Evolutionary conservation across 2,329 filamentous ascomycete species (phyloP), one percentile per base, ranked within the genome.

Genomic region (Fusarium sp.): DNA sequence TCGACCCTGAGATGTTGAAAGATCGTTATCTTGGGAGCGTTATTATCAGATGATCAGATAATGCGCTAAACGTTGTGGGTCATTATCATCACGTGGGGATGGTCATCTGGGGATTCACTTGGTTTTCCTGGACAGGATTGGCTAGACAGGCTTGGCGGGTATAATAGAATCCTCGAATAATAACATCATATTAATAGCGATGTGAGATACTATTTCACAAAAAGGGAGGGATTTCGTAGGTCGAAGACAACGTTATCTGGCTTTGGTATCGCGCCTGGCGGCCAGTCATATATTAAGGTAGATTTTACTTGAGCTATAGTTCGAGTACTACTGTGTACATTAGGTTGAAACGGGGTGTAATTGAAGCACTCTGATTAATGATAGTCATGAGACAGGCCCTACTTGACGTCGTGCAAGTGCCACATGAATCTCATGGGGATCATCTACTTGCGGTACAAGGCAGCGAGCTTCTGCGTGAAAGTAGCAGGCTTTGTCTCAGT

Each of bases 31-130:
- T 12, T 37, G 18, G 16, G 16, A 8, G 22, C 37, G 22, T 16
- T 24, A 41, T 34, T 65, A 65, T 65, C 45, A 58, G 61, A 65
- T 65, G 60, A 59, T 65, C 61, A 65, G 61, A 65, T 65, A 58
- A 51, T 49, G 25, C 18, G 34, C 34, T n/a, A 37, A 37, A 34
- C 2, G 44, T 41, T 24, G 61, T 65, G 61, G 61, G 60, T 65
- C 61, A 3, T 14, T 3, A 24, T 18, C 2, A 24, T 65, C 60
- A 65, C 61, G 61, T 63, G 52, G 20, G 9, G 40, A 22, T 7
- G 40, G 58, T 42, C 59, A 29, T 58, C 41, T 11, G 12, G 34
- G 10, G 16, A 24, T n/a, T 48, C 34, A 12, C 18, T 6, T 4
- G 7, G 8, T 7, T 14, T 16, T 10, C 13, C 2, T 12, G 0